A percentile compares a stretch with the other conserved stretches of the same genome.
Evolutionary conservation across 345 rosid species (phyloP).

Genomic region (Euphorbia pulcherrima): DNA sequence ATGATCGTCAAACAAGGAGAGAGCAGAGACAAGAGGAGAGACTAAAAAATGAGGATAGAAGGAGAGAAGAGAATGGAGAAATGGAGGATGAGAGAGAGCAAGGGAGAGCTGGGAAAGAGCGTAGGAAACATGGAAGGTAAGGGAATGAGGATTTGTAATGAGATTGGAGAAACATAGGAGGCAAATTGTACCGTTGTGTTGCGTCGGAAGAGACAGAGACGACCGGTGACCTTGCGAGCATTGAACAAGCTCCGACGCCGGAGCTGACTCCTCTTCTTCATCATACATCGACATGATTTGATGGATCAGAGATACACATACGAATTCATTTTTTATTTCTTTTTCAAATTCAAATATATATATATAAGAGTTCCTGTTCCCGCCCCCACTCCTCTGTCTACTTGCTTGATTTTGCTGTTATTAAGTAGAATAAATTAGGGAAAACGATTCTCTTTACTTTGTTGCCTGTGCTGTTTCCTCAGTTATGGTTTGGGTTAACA

Average conservation of each 20-base stretch:
- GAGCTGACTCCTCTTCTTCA: not conserved
- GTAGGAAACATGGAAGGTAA: constrained; percentile 76
- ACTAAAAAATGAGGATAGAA: constrained; percentile 69
- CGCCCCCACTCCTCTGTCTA: too few relatives aligned
- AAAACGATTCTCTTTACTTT: too few relatives aligned
- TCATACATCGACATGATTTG: not conserved
- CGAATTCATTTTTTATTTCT: too few relatives aligned
- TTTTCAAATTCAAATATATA: not conserved
- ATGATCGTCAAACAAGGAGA: constrained; percentile 69
- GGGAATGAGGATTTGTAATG: constrained; percentile 53
- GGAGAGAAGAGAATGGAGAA: constrained; percentile 47
- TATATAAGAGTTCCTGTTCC: too few relatives aligned
- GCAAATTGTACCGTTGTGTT: constrained; percentile 63
- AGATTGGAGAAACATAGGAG: constrained; percentile 73
- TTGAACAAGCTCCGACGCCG: not conserved
- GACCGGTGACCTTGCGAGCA: constrained; percentile 74
- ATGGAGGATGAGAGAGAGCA: constrained; percentile 55
- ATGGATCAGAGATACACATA: not conserved
- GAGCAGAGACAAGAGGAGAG: constrained; percentile 76
- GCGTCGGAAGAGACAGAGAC: constrained; percentile 46
- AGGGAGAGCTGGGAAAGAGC: constrained; percentile 84
- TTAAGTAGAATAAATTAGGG: too few relatives aligned
- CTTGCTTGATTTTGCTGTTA: too few relatives aligned
- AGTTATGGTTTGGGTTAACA: too few relatives aligned
- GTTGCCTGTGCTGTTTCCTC: too few relatives aligned